Evolutionary conservation across 805 yeast genomes (phyloP), one percentile per base, ranked within the genome.

Genomic region (Wickerhamiella australiensis): DNA sequence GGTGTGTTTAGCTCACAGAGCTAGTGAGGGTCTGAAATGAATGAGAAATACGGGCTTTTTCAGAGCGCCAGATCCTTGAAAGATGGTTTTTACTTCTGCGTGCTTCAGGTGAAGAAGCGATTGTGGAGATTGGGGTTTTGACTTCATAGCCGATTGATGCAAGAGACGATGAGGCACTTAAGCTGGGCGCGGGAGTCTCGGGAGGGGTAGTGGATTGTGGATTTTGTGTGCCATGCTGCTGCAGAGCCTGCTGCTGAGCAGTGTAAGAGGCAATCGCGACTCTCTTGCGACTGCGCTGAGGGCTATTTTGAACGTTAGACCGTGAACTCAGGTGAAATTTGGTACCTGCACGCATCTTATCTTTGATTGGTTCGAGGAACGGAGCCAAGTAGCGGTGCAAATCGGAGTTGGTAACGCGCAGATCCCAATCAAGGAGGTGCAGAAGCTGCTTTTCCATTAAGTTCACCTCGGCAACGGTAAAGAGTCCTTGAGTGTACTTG

Each of bases 381-480:
- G 87, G 87, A 45, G 81, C 77, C 49, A 88, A 72, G 22, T 81
- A 81, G 46, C 70, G 65, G 51, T 78, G 69, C 52, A 90, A 74
- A 57, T 90, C 97, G 29, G 75, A 73, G 56, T 79, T 79, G 26
- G 77, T 68, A 46, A 92, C 79, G 22, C 76, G 71, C 44, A 92
- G 71, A 59, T 85, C 80, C 97, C 97, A 90, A 58, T 85, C 82
- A 51, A 90, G 74, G 54, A 85, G 78, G 46, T 75, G 77, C 45
- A 90, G 77, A 59, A 92, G 70, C 67, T 90, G 97, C 56, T 88
- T 74, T 68, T 90, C 98, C 60, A 94, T 83, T 55, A 87, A 79
- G 66, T 90, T 92, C 49, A 92, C 86, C 61, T 90, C 97, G 20
- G 72, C 72, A 35, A 84, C 68, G 8, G 79, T 63, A 53, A 90